Evolutionary conservation across 306 rosid species (phyloP), one percentile per base, ranked within the genome.

Genomic region (Rosa multiflora): DNA sequence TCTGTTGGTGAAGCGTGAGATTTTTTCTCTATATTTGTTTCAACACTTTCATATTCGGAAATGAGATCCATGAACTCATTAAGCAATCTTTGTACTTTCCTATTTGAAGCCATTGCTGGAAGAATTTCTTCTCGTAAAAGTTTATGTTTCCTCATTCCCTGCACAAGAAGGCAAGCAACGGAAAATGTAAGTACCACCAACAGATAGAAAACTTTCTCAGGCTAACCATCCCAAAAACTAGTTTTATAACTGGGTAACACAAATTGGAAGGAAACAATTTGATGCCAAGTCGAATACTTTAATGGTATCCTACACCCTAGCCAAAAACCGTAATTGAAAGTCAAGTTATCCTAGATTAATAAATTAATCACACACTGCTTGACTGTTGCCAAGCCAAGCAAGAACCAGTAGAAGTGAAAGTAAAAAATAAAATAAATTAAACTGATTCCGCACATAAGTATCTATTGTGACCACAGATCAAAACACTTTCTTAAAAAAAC

Each of bases 101-200:
- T 88, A 85, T 95, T 95, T 6, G 99, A 91, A 61, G 99, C 99
- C 93, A 95, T 90, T 23, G 99, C 91, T 17, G 99, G 98, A 88
- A 95, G 98, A 82, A 95, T 93, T 49, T 93, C 99, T 83, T 95
- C 98, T 75, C 85, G 90, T 37, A 95, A 89, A 51, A 93, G 99
- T 81, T 91, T 91, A 79, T 95, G 99, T 72, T 95, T 95, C 85
- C 81, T 91, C 96, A 95, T 82, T 76, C 97, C 99, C 99, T 95
- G 90, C 78, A 85, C 70, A 32, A 17, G 79, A 67, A 74, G 82
- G 73, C 59, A 67, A 6, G 52, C 46, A 39, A 66, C 4, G 10
- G 64, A 32, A 20, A 73, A 39, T 6, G 6, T 55, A 43, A 20
- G 40, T 2, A n/a, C 37, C 37, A 32, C 37, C 37, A 10, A 44